Conservation (phyloP, 495 filamentous ascomycete genomes). For the Evansstolkia leycettana region DNA sequence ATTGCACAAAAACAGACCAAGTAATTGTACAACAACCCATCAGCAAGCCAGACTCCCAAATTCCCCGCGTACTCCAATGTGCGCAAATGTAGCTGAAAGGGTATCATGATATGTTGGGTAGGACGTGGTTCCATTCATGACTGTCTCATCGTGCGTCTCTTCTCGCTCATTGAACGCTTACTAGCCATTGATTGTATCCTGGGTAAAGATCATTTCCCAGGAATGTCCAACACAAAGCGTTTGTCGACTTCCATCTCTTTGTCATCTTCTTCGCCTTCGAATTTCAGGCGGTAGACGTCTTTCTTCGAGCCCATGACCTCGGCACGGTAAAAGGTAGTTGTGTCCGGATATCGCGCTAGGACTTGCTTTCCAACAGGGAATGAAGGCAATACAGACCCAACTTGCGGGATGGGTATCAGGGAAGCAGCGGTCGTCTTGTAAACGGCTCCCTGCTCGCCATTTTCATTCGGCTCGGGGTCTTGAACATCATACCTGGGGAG, state of each 20-base stretch:
- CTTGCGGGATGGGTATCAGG: constrained; percentile 71
- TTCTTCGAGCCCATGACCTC: constrained; percentile 72
- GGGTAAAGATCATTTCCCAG: constrained; percentile 24
- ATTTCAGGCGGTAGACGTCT: constrained; percentile 54
- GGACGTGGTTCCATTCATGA: too few relatives aligned
- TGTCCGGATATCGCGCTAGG: constrained; percentile 75
- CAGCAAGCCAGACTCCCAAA: too few relatives aligned
- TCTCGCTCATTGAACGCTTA: too few relatives aligned
- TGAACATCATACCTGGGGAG: constrained; percentile 82
- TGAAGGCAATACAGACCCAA: constrained; percentile 43
- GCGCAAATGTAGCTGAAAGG: constrained; percentile 9
- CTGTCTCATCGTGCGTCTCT: too few relatives aligned
- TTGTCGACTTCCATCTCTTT: constrained; percentile 70
- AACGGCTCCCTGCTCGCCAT: constrained; percentile 54
- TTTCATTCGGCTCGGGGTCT: constrained; percentile 81
- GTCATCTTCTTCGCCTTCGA: constrained; percentile 78
- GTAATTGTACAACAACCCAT: too few relatives aligned
- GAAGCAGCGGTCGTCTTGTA: constrained; percentile 68
- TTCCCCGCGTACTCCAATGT: too few relatives aligned
- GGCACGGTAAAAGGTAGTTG: constrained; percentile 94
- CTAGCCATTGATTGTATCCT: too few relatives aligned
- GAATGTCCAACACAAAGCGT: constrained; percentile 68
- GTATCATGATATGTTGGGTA: constrained; percentile 12
- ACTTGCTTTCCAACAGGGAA: constrained; percentile 73
- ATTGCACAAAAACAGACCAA: too few relatives aligned